These are phyloP conservation scores for Xylaria sp. DNA, from an alignment of 2,329 filamentous ascomycete species.

Conservation along the genomic window DNA sequence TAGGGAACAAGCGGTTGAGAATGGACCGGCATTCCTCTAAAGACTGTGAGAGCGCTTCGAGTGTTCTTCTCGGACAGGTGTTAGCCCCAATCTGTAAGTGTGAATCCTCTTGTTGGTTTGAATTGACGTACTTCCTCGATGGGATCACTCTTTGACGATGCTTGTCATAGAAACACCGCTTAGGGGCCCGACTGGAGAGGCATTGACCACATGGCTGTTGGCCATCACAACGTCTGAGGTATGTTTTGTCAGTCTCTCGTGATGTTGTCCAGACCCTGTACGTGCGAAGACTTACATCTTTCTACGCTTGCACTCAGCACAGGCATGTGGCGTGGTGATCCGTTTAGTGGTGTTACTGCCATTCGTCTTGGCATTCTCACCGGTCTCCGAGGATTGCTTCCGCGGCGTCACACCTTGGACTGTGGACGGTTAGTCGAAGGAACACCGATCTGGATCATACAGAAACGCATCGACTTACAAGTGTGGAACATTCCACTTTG, in stretches of 20 bases:
- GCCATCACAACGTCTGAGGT: constrained; percentile 63
- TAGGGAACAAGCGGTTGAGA: constrained; percentile 57
- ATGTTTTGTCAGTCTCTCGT: constrained; percentile 25
- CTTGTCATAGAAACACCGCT: constrained; percentile 75
- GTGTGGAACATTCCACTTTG: constrained; percentile 50
- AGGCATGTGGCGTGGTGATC: constrained; percentile 37
- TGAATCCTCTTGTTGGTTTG: not conserved
- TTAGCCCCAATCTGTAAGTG: constrained; percentile 17
- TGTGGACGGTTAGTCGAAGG: constrained; percentile 18
- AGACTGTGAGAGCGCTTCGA: constrained; percentile 59
- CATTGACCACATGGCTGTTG: constrained; percentile 78
- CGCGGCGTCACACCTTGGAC: constrained; percentile 49
- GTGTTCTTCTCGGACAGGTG: constrained; percentile 37
- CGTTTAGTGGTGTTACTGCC: constrained; percentile 31
- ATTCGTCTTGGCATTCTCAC: constrained; percentile 31
- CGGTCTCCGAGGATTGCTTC: constrained; percentile 42
- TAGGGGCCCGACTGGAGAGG: constrained; percentile 72
- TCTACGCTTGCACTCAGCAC: constrained; percentile 59
- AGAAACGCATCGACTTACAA: constrained; percentile 28
- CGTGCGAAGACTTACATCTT: constrained; percentile 54
- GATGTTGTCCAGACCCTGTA: constrained; percentile 7
- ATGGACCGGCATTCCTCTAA: constrained; percentile 61
- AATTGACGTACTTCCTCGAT: constrained; percentile 61
- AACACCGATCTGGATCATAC: not conserved
- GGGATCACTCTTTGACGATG: constrained; percentile 71